phyloP scores from a whole-genome alignment of 169 alveolate species.

The Cryptosporidium tyzzeri region DNA sequence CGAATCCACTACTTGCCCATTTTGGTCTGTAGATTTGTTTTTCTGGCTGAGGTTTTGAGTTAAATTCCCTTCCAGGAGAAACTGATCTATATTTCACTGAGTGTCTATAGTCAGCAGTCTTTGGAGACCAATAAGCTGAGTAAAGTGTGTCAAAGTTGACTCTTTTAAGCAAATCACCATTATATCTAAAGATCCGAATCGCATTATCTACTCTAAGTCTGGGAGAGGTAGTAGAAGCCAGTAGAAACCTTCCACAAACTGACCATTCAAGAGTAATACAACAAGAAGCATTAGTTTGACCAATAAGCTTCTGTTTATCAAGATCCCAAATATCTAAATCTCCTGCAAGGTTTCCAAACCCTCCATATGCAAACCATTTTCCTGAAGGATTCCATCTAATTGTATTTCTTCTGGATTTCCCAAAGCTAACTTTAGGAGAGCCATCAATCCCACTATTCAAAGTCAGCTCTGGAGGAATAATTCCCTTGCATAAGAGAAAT shows the following conservation, averaged over 20 bases:
- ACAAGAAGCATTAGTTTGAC: constrained; percentile 72
- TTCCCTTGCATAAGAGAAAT: constrained; percentile 80
- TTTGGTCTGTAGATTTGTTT: constrained; percentile 67
- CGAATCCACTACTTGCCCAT: constrained; percentile 74
- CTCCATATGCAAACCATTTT: constrained; percentile 80
- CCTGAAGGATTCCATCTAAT: constrained; percentile 81
- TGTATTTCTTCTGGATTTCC: constrained; percentile 71
- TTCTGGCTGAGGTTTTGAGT: constrained; percentile 41
- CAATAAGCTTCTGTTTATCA: constrained; percentile 60
- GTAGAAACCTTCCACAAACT: constrained; percentile 36
- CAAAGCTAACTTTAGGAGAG: constrained; percentile 41
- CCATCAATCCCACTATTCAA: constrained; percentile 56
- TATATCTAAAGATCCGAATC: constrained; percentile 47
- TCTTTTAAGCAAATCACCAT: constrained; percentile 53
- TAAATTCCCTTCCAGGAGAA: constrained; percentile 73
- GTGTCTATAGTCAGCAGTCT: background rate
- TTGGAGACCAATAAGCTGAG: constrained; percentile 71
- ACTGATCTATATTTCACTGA: constrained; percentile 58
- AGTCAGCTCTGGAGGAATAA: constrained; percentile 78
- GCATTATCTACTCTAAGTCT: constrained; percentile 75
- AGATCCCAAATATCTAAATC: constrained; percentile 75
- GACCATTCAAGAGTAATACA: constrained; percentile 76
- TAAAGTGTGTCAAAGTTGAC: constrained; percentile 61
- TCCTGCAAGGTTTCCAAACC: constrained; percentile 81
- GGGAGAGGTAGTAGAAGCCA: constrained; percentile 71